Base-by-base conservation (phyloP, 1,139 yeast species). In the Magnusiomyces fungicola region DNA sequence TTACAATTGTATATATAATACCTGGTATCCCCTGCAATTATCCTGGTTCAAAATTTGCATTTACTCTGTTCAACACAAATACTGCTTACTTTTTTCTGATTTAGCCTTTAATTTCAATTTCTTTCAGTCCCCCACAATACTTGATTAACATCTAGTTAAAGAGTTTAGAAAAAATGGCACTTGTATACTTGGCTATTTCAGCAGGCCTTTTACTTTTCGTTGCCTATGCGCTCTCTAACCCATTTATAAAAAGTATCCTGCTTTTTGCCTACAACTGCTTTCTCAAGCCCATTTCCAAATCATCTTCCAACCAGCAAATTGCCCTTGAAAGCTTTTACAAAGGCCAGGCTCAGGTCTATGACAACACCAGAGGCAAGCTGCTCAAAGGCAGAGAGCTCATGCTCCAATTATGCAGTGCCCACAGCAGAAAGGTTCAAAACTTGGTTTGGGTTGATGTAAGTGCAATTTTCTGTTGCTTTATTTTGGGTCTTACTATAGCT, bases 301-400 rank as follows among this genome's bases (percentile, higher is more conserved):
- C 70, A 49, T 65, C 65, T 19, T 59, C 66, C 32, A 74, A 75
- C 55, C 86, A 83, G 61, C 90, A 83, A 61, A 76, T 76, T 27
- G 80, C 82, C 19, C 72, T 85, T 53, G 95, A 85, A 62, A 68
- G 74, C 39, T 85, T 85, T 62, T 85, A 85, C 67, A 76, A 79
- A 58, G 80, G 80, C 47, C 95, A 85, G 63, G 94, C 94, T 14
- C 78, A 75, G 50, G 75, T 84, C 49, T 85, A 85, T 63, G 94
- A 85, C 61, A 67, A 76, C 46, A 84, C 94, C 1, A 75, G 95
- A 59, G 71, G 73, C 47, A 68, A 74, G 44, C 71, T 85, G 38
- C 73, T 85, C 54, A 78, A 83, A 62, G 95, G 95, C 16, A 74
- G 95, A 59, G 78, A 78, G 60, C 77, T 76, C 53, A 81, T 87